Evolutionary conservation across 768 basidiomycete genomes (phyloP).

Genomic region (Mycena haematopus): DNA sequence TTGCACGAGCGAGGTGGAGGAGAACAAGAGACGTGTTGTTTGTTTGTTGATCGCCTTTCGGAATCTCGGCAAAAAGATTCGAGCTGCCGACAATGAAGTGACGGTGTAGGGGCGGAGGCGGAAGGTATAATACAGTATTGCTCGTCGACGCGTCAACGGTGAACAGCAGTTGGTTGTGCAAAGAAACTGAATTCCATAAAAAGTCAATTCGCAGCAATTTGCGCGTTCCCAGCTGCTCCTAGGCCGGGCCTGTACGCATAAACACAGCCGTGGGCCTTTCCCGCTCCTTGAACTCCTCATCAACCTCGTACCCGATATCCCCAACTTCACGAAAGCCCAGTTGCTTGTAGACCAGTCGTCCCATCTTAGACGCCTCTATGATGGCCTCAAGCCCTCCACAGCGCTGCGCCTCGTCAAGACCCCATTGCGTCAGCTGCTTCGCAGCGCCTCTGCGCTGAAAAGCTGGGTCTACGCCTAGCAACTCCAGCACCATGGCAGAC

Average conservation of each 20-base stretch:
- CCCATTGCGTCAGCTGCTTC: not conserved
- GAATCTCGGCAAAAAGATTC: no score
- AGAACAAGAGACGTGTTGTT: no score
- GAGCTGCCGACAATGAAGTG: no score
- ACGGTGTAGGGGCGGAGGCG: no score
- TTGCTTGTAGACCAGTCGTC: not conserved
- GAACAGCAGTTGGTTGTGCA: no score
- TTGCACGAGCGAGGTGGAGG: no score
- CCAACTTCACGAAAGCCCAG: not conserved
- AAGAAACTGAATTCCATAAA: no score
- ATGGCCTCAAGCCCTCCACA: not conserved
- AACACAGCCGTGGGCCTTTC: not conserved
- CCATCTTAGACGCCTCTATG: not conserved
- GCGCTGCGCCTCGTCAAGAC: not conserved
- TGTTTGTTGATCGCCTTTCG: no score
- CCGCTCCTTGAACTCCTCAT: constrained; percentile 1
- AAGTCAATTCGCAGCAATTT: no score
- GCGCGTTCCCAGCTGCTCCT: no score
- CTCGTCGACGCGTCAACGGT: no score
- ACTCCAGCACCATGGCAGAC: not conserved
- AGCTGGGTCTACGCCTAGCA: not conserved
- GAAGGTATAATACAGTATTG: no score
- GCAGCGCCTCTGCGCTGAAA: constrained; percentile 1
- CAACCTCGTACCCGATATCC: not conserved
- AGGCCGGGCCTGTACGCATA: not conserved